Conservation (phyloP, 176 grass and related monocot genomes). For the Musa acuminata region DNA sequence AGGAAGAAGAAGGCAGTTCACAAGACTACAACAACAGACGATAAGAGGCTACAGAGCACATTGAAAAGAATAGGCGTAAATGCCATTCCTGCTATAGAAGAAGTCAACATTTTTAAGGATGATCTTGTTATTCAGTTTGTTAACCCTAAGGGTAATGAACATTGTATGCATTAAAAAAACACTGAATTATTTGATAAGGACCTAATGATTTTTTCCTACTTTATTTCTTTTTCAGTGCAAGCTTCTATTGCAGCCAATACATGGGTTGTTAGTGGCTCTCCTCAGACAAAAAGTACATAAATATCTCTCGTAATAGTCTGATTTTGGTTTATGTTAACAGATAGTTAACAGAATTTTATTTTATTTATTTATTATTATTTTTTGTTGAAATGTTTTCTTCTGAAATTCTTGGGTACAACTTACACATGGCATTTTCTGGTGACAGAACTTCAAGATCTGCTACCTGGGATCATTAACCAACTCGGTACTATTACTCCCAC, state of each 20-base stretch:
- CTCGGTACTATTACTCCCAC: conserved; percentile 34
- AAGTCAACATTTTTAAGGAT: conserved; percentile 98
- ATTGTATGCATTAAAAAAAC: background rate
- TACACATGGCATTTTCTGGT: background rate
- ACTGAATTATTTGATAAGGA: background rate
- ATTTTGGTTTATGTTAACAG: background rate
- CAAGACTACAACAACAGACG: conserved; percentile 77
- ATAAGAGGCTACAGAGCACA: conserved; percentile 93
- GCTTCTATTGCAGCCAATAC: conserved; percentile 95
- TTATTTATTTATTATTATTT: background rate
- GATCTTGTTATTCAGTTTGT: conserved; percentile 96
- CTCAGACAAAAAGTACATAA: conserved; percentile 77
- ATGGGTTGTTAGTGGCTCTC: conserved; percentile 92
- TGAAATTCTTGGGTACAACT: background rate
- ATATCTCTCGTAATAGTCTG: too few relatives aligned
- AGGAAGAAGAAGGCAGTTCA: conserved; percentile 99
- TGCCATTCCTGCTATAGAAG: conserved; percentile 91
- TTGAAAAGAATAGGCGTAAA: conserved; percentile 96
- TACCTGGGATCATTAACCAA: conserved; percentile 93
- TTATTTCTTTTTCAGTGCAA: conserved; percentile 56
- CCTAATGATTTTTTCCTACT: background rate
- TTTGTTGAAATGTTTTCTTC: background rate
- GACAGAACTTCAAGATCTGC: conserved; percentile 93
- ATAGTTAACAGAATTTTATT: background rate
- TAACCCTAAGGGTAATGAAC: conserved; percentile 71